Evolutionary conservation across 352 stramenopile genomes (phyloP).

Genomic region (Pythium monospermum): DNA sequence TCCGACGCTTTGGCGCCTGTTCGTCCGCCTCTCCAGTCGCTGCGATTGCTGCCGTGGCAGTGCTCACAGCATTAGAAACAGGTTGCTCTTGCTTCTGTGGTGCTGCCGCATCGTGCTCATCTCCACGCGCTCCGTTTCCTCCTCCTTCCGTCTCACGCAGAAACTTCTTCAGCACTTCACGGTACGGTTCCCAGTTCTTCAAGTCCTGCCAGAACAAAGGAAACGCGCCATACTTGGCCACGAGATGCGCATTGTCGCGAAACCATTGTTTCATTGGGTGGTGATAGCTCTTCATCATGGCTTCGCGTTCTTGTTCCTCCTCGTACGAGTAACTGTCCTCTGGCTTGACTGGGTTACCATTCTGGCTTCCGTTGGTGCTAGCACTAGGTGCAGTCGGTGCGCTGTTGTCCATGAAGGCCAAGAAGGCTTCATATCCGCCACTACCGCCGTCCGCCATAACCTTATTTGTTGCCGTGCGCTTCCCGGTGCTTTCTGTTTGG

Average conservation of each 20-base stretch:
- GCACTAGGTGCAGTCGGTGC: not conserved
- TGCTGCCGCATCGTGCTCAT: not conserved
- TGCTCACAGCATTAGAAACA: not conserved
- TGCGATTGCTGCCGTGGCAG: not conserved
- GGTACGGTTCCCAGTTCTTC: conserved; percentile 91
- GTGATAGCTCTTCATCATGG: conserved; percentile 87
- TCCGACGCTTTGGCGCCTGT: conserved; percentile 48
- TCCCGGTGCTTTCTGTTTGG: not conserved
- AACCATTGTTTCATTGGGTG: conserved; percentile 89
- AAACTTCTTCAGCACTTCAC: conserved; percentile 89
- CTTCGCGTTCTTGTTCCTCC: conserved; percentile 81
- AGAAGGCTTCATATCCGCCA: conserved; percentile 66
- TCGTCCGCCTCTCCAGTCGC: not conserved
- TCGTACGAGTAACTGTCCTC: conserved; percentile 76
- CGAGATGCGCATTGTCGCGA: conserved; percentile 44
- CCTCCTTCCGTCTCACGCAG: conserved; percentile 68
- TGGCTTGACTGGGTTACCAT: not conserved
- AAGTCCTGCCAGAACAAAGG: conserved; percentile 95
- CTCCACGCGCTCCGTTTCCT: conserved; percentile 17
- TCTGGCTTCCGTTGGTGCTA: not conserved
- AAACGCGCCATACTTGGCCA: conserved; percentile 87
- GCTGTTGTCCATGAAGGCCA: conserved; percentile 33
- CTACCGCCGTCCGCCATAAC: conserved; percentile 48
- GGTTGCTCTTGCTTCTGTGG: not conserved
- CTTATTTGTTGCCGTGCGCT: not conserved